Base-by-base conservation (phyloP, 495 filamentous ascomycete genomes). In the Penicillium crystallinum region DNA sequence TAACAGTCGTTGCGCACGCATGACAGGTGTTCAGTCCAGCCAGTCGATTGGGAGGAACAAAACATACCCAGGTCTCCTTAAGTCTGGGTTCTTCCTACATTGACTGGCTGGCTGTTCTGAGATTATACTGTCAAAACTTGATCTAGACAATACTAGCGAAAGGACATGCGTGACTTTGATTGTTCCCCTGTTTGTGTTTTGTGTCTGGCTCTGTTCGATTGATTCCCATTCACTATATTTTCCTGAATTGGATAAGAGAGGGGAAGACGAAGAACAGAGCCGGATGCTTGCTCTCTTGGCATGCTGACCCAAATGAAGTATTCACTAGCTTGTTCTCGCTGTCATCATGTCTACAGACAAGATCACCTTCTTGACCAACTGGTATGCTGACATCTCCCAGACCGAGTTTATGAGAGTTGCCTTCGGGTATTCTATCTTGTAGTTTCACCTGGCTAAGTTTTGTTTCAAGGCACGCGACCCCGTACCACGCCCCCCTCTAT, bases 71-170 rank as follows among this genome's bases (percentile, higher is more conserved):
- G 35, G 8, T 25, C 8, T 27, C 12, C 17, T 35, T 22, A 43
- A 21, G 17, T 11, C 15, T 34, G 36, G 23, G 19, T 34, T 39
- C 35, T 2, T 25, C 39, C 6, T n/a, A 31, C 22, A 21, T 17
- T 14, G 35, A 47, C 33, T 47, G 52, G 44, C 48, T 52, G 55
- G 59, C 68, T 63, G 77, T 77, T 80, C 80, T 83, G 80, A 83
- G 80, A 83, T 76, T 79, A 83, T 77, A 83, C 80, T 81, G 80
- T 81, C 72, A 72, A 69, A 86, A 87, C 84, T 86, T 87, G 84
- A 87, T 86, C 84, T 85, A 82, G 84, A 85, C 84, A 86, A 87
- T 87, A 79, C 83, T 81, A 85, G 84, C 84, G 84, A 83, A 86
- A 86, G 83, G 79, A 87, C 80, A 82, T 85, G 83, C 83, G 72